Evolutionary conservation across 2,329 filamentous ascomycete species (phyloP).

Genomic region (Beauveria pseudobassiana): DNA sequence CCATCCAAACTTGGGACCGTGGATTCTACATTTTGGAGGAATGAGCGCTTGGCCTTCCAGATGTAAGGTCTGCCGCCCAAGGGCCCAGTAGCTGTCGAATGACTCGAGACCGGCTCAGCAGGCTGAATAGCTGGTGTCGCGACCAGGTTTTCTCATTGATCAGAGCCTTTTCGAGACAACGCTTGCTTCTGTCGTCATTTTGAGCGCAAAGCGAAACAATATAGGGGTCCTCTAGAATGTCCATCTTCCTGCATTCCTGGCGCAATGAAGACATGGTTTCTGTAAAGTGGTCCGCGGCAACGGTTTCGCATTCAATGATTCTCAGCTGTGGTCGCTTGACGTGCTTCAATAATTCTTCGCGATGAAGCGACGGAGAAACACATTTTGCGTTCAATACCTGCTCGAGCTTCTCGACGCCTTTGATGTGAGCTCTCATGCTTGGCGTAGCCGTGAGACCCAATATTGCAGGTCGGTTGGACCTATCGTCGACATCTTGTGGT

Average conservation of each 20-base stretch:
- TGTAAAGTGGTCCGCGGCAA: slow-evolving; percentile 17
- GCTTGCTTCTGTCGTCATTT: slow-evolving; percentile 32
- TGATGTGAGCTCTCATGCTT: slow-evolving; percentile 50
- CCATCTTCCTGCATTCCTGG: slow-evolving; percentile 33
- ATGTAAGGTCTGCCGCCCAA: slow-evolving; percentile 67
- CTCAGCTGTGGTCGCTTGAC: slow-evolving; percentile 58
- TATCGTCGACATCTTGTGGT: slow-evolving; percentile 13
- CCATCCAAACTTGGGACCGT: slow-evolving; percentile 24
- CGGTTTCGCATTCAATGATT: slow-evolving; percentile 24
- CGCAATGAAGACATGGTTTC: slow-evolving; percentile 37
- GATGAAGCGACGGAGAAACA: slow-evolving; percentile 59
- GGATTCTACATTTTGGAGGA: slow-evolving; percentile 20
- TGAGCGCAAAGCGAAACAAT: slow-evolving; percentile 39
- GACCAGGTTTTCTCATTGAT: slow-evolving; percentile 42
- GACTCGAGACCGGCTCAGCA: slow-evolving; percentile 42
- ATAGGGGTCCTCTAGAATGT: slow-evolving; percentile 55
- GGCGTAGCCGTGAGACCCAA: slow-evolving; percentile 79
- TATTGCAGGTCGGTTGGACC: slow-evolving; percentile 50
- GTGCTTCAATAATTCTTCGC: slow-evolving; percentile 60
- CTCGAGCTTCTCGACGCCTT: slow-evolving; percentile 57
- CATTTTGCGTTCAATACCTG: slow-evolving; percentile 61
- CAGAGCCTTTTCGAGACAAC: slow-evolving; percentile 31
- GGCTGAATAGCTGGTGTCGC: slow-evolving; percentile 46
- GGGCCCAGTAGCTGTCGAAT: slow-evolving; percentile 53
- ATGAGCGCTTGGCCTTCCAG: slow-evolving; percentile 34